These are phyloP conservation scores for Macrophomina pseudophaseolina DNA, from an alignment of 2,329 filamentous ascomycete genomes.

Conservation along the genomic window DNA sequence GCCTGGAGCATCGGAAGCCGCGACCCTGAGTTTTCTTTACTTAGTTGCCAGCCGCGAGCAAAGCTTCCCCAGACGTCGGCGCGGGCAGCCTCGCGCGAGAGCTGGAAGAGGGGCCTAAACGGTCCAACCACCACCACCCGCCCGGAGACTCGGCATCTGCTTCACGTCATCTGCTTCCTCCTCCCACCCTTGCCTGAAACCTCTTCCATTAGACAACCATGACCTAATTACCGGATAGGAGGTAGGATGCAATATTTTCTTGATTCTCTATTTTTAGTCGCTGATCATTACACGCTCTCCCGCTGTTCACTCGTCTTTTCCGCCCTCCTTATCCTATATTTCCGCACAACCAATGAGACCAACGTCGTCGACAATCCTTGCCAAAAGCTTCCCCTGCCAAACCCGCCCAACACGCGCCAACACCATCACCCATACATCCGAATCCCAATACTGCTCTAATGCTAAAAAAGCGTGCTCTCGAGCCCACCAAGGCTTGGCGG, in stretches of 20 bases:
- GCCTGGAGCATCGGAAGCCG: not conserved
- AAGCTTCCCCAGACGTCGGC: not conserved
- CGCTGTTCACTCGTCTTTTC: not conserved
- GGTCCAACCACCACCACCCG: not conserved
- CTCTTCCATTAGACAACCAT: not conserved
- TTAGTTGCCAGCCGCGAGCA: not conserved
- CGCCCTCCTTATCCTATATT: not conserved
- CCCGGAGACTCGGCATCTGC: slow-evolving; percentile 3
- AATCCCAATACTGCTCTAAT: not conserved
- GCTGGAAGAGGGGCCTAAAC: not conserved
- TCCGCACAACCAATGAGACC: not conserved
- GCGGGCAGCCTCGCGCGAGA: slow-evolving; percentile 2
- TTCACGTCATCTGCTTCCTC: slow-evolving; percentile 8
- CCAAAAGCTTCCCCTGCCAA: not conserved
- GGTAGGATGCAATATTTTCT: not conserved
- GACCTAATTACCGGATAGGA: not conserved
- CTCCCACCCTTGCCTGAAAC: not conserved
- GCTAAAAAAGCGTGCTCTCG: slow-evolving; percentile 34
- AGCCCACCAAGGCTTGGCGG: slow-evolving; percentile 42
- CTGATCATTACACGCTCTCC: not conserved
- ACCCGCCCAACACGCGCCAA: slow-evolving; percentile 17
- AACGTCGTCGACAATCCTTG: not conserved
- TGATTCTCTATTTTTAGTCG: slow-evolving; percentile 13
- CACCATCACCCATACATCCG: not conserved
- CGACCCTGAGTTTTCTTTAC: slow-evolving; percentile 2